A percentile compares a stretch with the other conserved stretches of the same genome.
phyloP scores from a whole-genome alignment of 73 alveolate species.

The Stentor coeruleus region DNA sequence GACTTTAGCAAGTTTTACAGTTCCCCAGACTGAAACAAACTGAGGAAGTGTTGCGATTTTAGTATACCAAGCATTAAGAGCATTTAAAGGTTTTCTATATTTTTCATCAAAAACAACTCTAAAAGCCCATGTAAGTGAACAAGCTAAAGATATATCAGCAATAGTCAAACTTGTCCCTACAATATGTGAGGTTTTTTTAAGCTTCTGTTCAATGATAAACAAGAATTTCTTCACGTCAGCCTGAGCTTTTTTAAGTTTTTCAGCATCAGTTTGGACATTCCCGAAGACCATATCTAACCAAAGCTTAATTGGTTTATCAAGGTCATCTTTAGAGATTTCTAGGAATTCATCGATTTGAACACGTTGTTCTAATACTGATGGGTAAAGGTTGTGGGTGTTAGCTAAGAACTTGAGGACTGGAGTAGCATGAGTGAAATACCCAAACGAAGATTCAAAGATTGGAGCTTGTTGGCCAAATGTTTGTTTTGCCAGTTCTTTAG shows the following conservation, averaged over 20 bases:
- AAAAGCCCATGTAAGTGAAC: conserved; percentile 57
- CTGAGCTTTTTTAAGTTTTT: conserved; percentile 32
- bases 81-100: conserved; percentile 58
- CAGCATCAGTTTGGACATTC: conserved; percentile 51
- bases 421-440: too few relatives aligned
- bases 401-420: too few relatives aligned
- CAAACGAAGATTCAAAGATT: too few relatives aligned
- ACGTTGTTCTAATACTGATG: too few relatives aligned
- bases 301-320: conserved; percentile 47
- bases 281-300: conserved; percentile 71
- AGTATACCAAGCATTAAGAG: conserved; percentile 61
- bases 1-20: conserved; percentile 51
- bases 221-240: conserved; percentile 51
- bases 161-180: conserved; percentile 81
- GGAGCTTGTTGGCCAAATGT: too few relatives aligned
- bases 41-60: conserved; percentile 61
- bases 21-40: conserved; percentile 60
- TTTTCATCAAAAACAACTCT: conserved; percentile 59
- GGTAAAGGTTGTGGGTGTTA: too few relatives aligned
- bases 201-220: conserved; percentile 53
- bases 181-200: conserved; percentile 59
- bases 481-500: too few relatives aligned
- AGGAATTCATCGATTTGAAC: conserved; percentile 68
- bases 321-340: conserved; percentile 50
- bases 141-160: conserved; percentile 82